Evolutionary conservation across 1,284 basidiomycete genomes (phyloP).

Genomic region (Cryptococcus depauperatus): DNA sequence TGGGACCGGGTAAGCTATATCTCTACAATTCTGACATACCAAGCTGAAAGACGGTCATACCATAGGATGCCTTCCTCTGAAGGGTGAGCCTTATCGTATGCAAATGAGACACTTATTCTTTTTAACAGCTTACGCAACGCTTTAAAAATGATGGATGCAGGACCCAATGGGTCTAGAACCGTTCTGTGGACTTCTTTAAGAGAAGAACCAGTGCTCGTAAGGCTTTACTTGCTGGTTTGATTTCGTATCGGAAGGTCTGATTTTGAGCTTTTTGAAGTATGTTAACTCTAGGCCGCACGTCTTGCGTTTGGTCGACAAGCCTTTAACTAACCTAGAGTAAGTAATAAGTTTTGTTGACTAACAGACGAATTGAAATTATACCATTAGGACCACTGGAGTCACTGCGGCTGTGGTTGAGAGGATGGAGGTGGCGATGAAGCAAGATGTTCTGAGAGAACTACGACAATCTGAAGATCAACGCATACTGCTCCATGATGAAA

Average conservation of each 20-base stretch:
- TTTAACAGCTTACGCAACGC: slow-evolving; percentile 64
- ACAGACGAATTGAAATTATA: slow-evolving; percentile 21
- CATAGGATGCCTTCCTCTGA: slow-evolving; percentile 22
- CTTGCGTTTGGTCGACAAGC: slow-evolving; percentile 78
- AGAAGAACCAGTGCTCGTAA: slow-evolving; percentile 82
- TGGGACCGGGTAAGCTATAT: slow-evolving; percentile 65
- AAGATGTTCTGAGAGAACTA: slow-evolving; percentile 78
- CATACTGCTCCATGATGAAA: slow-evolving; percentile 88
- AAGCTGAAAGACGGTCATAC: not conserved
- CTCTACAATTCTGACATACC: not conserved
- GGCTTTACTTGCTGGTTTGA: no score
- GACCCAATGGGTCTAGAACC: slow-evolving; percentile 59
- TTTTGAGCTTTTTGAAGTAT: slow-evolving; percentile 21
- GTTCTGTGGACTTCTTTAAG: slow-evolving; percentile 87
- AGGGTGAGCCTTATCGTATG: slow-evolving; percentile 18
- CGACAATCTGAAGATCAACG: slow-evolving; percentile 59
- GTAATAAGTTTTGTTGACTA: slow-evolving; percentile 21
- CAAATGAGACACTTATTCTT: not conserved
- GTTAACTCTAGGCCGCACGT: slow-evolving; percentile 66
- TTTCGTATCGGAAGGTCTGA: not conserved
- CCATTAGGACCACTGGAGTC: slow-evolving; percentile 81
- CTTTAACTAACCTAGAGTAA: slow-evolving; percentile 86
- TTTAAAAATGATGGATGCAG: slow-evolving; percentile 69
- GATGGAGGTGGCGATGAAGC: slow-evolving; percentile 86
- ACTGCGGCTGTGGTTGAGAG: slow-evolving; percentile 84